Percentiles rank a stretch among this genome's conserved stretches.
Conservation (phyloP, 2,329 filamentous ascomycete species). For the Botryotinia convoluta region DNA sequence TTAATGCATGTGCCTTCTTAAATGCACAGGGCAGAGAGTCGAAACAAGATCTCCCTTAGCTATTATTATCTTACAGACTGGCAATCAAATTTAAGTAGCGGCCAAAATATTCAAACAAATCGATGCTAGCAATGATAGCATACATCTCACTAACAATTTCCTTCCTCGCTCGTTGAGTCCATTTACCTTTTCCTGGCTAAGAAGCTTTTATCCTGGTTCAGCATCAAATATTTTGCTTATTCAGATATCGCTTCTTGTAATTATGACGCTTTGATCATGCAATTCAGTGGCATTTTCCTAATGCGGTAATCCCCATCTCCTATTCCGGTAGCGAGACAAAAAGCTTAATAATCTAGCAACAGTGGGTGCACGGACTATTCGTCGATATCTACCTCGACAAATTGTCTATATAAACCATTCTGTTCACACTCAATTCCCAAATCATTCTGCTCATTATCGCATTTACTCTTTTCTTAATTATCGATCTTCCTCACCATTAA, state of each 20-base stretch:
- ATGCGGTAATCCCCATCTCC: not conserved
- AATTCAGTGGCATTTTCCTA: not conserved
- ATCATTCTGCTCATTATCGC: not conserved
- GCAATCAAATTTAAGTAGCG: not conserved
- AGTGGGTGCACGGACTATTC: not conserved
- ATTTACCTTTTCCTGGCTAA: too few relatives aligned
- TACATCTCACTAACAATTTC: not conserved
- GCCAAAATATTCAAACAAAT: not conserved
- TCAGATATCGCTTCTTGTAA: not conserved
- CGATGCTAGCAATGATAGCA: not conserved
- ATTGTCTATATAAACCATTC: not conserved
- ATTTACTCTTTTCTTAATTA: not conserved
- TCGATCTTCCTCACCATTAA: not conserved
- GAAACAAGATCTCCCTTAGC: not conserved
- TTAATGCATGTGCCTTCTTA: not conserved
- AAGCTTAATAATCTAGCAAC: not conserved
- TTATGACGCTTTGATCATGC: not conserved
- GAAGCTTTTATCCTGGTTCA: too few relatives aligned
- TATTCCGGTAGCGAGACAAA: constrained; percentile 4
- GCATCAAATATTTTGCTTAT: not conserved
- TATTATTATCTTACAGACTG: not conserved
- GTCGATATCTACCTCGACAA: not conserved
- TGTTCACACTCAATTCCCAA: too few relatives aligned
- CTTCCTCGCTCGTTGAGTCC: not conserved
- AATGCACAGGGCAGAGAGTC: not conserved